Evolutionary conservation across 257 asterid species (phyloP).

Genomic region (Solanum lignicaule): DNA sequence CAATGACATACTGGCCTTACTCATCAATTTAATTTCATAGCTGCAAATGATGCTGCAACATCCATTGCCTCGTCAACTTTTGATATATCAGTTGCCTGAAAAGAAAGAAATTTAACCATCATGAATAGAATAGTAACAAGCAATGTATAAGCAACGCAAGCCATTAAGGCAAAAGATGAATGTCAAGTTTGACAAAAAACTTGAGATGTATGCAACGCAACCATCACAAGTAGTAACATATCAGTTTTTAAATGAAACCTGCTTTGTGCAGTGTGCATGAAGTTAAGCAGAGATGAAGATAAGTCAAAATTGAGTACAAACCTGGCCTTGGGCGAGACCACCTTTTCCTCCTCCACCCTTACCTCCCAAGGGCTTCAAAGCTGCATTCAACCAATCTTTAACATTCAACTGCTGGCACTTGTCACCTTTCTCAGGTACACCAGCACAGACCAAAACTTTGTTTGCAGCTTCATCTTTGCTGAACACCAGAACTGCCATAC

Average conservation of each 20-base stretch:
- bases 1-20: neutral
- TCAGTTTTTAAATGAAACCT: neutral
- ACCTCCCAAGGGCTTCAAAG: constrained; percentile 62
- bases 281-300: neutral
- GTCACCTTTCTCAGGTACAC: constrained; percentile 73
- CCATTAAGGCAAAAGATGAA: neutral
- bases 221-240: neutral
- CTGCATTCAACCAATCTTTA: constrained; percentile 72
- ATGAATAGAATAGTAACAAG: neutral
- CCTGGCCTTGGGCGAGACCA: constrained; percentile 96
- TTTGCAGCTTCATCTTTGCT: constrained; percentile 61
- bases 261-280: neutral
- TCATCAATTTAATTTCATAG: constrained; percentile 56
- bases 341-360: constrained; percentile 99
- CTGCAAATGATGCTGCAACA: constrained; percentile 72
- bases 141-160: neutral
- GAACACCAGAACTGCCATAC: constrained; percentile 73
- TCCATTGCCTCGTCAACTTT: constrained; percentile 54
- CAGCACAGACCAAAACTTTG: constrained; percentile 93
- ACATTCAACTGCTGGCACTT: constrained; percentile 52
- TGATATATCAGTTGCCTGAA: constrained; percentile 55
- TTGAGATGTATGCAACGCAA: neutral
- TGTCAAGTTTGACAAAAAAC: neutral
- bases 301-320: constrained; percentile 1
- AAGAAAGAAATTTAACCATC: neutral